Base-by-base conservation (phyloP, 306 rosid species). In the Amphicarpaea edgeworthii region DNA sequence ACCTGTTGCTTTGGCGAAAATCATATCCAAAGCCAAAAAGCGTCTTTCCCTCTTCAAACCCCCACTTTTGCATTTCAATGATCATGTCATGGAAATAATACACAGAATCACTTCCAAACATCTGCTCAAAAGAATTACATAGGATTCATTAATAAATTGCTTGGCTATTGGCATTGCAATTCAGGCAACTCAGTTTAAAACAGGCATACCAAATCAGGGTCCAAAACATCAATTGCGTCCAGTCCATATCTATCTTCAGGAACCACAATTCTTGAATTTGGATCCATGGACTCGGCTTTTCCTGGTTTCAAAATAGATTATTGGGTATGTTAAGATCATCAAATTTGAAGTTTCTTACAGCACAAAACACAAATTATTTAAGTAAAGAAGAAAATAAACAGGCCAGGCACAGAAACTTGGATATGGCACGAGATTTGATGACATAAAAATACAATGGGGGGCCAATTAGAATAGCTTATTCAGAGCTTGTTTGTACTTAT, bases 1-100 rank as follows among this genome's bases (percentile, higher is more conserved):
- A 95, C 98, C 99, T 92, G 88, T 90, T 95, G 82, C 99, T 95
- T 85, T 95, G 97, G 62, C 99, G 99, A 82, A 95, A 95, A 82
- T 95, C 99, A 83, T 95, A 95, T 8, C 99, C 99, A 88, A 95
- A 95, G 32, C 99, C 99, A 86, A 95, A 95, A 80, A 95, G 91
- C 3, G 99, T 89, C 63, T 80, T 89, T 51, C 99, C 99, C 84
- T 92, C 99, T 79, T 89, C 77, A 84, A 81, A 92, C 45, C 99
- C 99, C 99, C 99, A 95, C 19, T 75, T 87, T 65, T 76, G 86
- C 90, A 95, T 88, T 88, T 95, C 91, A 69, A 89, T 83, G 30
- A 95, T 95, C 99, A 92, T 84, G 64, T 90, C 97, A 77, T 95
- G 99, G 82, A 88, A 95, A 76, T 95, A 90, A 87, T 88, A 90